Conservation (phyloP, 768 basidiomycete genomes). For the Symmetrospora coprosmae region DNA sequence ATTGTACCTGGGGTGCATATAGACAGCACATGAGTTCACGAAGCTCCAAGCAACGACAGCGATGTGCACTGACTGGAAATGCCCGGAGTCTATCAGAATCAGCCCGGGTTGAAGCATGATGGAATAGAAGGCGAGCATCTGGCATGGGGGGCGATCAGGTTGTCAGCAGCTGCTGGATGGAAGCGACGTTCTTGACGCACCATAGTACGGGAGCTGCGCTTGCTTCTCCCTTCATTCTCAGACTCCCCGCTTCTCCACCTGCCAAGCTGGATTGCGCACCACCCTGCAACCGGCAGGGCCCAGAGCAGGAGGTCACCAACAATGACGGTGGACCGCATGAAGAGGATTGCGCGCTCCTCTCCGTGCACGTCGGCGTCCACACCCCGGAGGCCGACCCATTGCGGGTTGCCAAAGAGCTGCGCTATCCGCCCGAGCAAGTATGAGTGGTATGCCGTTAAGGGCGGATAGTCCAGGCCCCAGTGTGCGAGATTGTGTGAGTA, state of each 20-base stretch:
- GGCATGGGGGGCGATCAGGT: not conserved
- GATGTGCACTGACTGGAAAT: constrained; percentile 51
- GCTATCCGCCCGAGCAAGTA: constrained; percentile 26
- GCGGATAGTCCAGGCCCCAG: constrained; percentile 93
- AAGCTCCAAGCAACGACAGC: too few species aligned
- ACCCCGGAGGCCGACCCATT: constrained; percentile 52
- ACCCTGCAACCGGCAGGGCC: constrained; percentile 56
- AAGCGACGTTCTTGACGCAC: constrained; percentile 40
- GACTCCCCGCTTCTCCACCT: not conserved
- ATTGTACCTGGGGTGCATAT: constrained; percentile 47
- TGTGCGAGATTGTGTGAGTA: constrained; percentile 76
- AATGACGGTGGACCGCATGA: constrained; percentile 67
- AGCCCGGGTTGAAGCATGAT: constrained; percentile 71
- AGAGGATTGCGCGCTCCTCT: constrained; percentile 38
- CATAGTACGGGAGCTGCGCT: constrained; percentile 46
- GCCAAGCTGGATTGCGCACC: constrained; percentile 56
- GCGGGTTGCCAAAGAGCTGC: not conserved
- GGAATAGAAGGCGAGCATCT: constrained; percentile 46
- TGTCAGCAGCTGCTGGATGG: not conserved
- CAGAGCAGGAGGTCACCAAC: constrained; percentile 57
- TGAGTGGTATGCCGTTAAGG: constrained; percentile 62
- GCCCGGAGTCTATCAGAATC: constrained; percentile 73
- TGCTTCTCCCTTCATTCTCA: not conserved
- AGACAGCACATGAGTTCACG: not conserved
- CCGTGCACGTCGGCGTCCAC: constrained; percentile 49